Evolutionary conservation across 1,139 yeast species (phyloP).

Genomic region (Debaryomyces psychrophilus): DNA sequence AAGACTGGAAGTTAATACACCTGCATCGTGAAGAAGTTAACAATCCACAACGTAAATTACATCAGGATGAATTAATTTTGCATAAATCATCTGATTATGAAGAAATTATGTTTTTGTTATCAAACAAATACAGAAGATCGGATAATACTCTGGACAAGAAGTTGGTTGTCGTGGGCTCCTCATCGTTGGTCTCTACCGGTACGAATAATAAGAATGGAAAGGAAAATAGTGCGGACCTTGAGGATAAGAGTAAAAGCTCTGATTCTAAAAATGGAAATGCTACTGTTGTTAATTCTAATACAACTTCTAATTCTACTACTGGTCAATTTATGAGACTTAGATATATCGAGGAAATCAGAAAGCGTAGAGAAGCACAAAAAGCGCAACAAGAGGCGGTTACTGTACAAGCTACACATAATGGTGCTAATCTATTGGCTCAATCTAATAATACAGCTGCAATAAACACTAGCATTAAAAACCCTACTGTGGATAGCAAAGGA

Average conservation of each 20-base stretch:
- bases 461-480: slow-evolving; percentile 3
- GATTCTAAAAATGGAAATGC: slow-evolving; percentile 21
- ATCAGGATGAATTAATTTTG: slow-evolving; percentile 48
- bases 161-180: slow-evolving; percentile 45
- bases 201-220: slow-evolving; percentile 15
- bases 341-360: slow-evolving; percentile 51
- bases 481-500: slow-evolving; percentile 6
- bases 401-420: slow-evolving; percentile 35
- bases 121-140: slow-evolving; percentile 42
- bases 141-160: slow-evolving; percentile 45
- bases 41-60: slow-evolving; percentile 46
- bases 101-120: slow-evolving; percentile 71
- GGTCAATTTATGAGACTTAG: slow-evolving; percentile 54
- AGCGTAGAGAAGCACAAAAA: slow-evolving; percentile 48
- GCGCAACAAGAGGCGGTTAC: slow-evolving; percentile 45
- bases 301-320: slow-evolving; percentile 29
- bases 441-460: slow-evolving; percentile 19
- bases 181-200: slow-evolving; percentile 23
- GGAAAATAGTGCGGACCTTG: slow-evolving; percentile 26
- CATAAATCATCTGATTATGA: slow-evolving; percentile 89
- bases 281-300: slow-evolving; percentile 22
- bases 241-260: slow-evolving; percentile 27
- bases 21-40: slow-evolving; percentile 53
- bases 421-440: slow-evolving; percentile 35
- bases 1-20: slow-evolving; percentile 36